These are phyloP conservation scores for Hordeum marinum DNA, from an alignment of 176 grass and related monocot genomes.

Conservation along the genomic window DNA sequence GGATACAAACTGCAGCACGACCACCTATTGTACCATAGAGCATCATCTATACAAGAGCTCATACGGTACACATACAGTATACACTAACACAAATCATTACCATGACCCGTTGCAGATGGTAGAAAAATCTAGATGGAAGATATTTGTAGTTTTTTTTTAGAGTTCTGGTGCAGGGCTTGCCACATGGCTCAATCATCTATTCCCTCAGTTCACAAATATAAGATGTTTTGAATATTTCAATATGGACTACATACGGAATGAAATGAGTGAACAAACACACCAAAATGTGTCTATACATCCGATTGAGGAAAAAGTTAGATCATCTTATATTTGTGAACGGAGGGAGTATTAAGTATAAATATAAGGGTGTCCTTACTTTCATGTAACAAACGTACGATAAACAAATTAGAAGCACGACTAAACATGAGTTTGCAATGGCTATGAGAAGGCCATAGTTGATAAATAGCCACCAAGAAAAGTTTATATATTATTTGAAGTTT, in stretches of 20 bases:
- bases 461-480: background rate
- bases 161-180: background rate
- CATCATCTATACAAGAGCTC: no score
- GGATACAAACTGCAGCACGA: no score
- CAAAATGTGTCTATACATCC: no score
- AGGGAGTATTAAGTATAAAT: background rate
- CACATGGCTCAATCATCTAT: background rate
- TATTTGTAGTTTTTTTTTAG: background rate
- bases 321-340: no score
- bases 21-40: no score
- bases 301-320: no score
- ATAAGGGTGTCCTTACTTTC: background rate
- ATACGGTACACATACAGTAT: no score
- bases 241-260: no score
- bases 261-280: no score
- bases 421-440: background rate
- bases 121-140: background rate
- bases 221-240: no score
- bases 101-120: background rate
- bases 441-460: background rate
- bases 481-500: background rate
- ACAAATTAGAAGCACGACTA: background rate
- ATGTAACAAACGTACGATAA: background rate
- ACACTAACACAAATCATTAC: background rate
- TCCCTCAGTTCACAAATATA: no score